Evolutionary conservation across 2,329 filamentous ascomycete genomes (phyloP).

Genomic region (Pseudogymnoascus destructans): DNA sequence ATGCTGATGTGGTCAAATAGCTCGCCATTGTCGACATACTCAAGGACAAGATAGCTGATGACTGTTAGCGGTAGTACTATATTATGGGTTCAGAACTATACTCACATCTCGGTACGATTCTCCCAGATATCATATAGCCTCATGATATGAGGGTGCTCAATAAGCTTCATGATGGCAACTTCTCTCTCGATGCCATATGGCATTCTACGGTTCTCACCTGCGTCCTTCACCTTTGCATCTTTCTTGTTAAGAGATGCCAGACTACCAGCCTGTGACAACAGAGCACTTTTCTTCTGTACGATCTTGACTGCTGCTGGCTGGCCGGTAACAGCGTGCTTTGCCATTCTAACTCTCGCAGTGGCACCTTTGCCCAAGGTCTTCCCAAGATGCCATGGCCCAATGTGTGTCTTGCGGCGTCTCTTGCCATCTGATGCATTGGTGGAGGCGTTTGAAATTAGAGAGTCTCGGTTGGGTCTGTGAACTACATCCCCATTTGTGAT

Average conservation of each 20-base stretch:
- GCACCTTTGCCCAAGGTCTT: conserved; percentile 81
- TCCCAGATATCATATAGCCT: conserved; percentile 96
- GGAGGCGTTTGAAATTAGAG: conserved; percentile 29
- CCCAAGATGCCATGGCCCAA: conserved; percentile 89
- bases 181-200: conserved; percentile 87
- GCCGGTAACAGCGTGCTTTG: conserved; percentile 64
- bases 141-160: conserved; percentile 90
- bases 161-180: conserved; percentile 91
- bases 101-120: conserved; percentile 85
- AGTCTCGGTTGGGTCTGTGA: conserved; percentile 28
- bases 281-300: conserved; percentile 69
- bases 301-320: conserved; percentile 91
- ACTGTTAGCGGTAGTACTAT: conserved; percentile 18
- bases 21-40: conserved; percentile 66
- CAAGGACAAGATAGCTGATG: conserved; percentile 77
- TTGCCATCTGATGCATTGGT: conserved; percentile 24
- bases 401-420: conserved; percentile 47
- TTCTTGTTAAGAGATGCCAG: conserved; percentile 69
- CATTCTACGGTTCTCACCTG: conserved; percentile 52
- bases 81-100: conserved; percentile 12
- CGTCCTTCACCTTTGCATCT: conserved; percentile 44
- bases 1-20: conserved; percentile 72
- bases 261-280: conserved; percentile 73
- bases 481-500: conserved; percentile 25
- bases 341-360: conserved; percentile 75